Percentiles rank a stretch among this genome's conserved stretches.
Evolutionary conservation across 2,329 filamentous ascomycete genomes (phyloP).

Genomic region (Colletotrichum godetiae): DNA sequence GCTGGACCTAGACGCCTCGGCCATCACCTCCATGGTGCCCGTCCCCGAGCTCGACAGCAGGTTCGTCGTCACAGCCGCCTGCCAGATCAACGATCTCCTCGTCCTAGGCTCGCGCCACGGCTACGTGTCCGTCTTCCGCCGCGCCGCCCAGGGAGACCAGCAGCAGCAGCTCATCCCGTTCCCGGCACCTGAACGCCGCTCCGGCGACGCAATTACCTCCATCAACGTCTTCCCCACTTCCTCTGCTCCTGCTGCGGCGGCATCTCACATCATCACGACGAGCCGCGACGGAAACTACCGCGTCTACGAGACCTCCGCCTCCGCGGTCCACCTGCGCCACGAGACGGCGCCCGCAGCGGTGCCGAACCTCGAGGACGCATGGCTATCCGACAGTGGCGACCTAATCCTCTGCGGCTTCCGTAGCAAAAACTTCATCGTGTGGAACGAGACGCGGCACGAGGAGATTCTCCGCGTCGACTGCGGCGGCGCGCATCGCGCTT

Average conservation of each 20-base stretch:
- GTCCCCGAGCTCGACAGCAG: slow-evolving; percentile 56
- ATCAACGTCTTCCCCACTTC: slow-evolving; percentile 61
- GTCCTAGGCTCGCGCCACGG: slow-evolving; percentile 67
- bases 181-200: slow-evolving; percentile 52
- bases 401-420: slow-evolving; percentile 85
- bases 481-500: slow-evolving; percentile 85
- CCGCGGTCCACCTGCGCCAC: slow-evolving; percentile 72
- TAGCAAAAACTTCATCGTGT: slow-evolving; percentile 82
- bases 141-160: slow-evolving; percentile 31
- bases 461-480: slow-evolving; percentile 81
- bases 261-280: slow-evolving; percentile 72
- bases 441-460: slow-evolving; percentile 78
- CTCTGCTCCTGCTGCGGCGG: slow-evolving; percentile 31
- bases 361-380: slow-evolving; percentile 79
- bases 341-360: slow-evolving; percentile 77
- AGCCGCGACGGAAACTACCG: slow-evolving; percentile 82
- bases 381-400: slow-evolving; percentile 62
- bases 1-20: slow-evolving; percentile 46
- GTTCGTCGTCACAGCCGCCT: slow-evolving; percentile 62
- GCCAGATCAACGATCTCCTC: slow-evolving; percentile 53
- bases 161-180: slow-evolving; percentile 42
- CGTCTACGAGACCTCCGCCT: slow-evolving; percentile 62
- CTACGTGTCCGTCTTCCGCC: slow-evolving; percentile 53
- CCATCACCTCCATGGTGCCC: slow-evolving; percentile 42
- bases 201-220: slow-evolving; percentile 74